Base-by-base conservation (phyloP, 2,329 filamentous ascomycete species). In the Ilyonectria destructans region DNA sequence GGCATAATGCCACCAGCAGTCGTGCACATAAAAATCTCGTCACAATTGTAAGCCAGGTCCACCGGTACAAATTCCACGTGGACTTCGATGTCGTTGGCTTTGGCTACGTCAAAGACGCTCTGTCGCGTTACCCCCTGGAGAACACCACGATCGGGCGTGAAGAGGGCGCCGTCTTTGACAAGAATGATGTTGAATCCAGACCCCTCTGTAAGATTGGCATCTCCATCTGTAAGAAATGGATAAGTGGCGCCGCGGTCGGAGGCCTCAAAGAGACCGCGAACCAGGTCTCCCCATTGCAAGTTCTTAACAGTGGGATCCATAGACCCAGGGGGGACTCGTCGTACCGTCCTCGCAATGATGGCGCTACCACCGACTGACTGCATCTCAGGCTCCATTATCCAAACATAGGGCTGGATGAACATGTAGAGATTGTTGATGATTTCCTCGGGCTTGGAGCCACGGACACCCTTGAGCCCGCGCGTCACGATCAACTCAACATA, bases 1-100 rank as follows among this genome's bases (percentile, higher is more conserved):
- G 85, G 85, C 85, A 87, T 87, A 19, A 87, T 81, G 0, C 86
- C 86, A 1, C 86, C 86, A 0, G 86, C 85, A 15, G 86, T 87
- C 0, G 85, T 87, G 67, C 81, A 86, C 85, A 87, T 86, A 33
- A 88, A 82, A 5, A 87, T 80, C 76, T 88, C 86, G 63, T 88
- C 85, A 0, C 78, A 76, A 7, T 80, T 58, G 54, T 86, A 87
- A 0, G 77, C 80, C 40, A 78, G 10, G 15, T 83, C 78, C 0
- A 85, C 76, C 0, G 84, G 84, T 4, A 87, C 82, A 29, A 79
- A 65, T 71, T 85, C 82, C 31, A 82, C 60, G 4, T 77, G 79
- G 6, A 84, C 75, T 29, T 82, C 78, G 43, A 82, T 68, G 0
- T 78, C 78, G 3, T 78, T 74, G 0, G 65, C 63, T 1, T 69